phyloP scores from a whole-genome alignment of 1,284 basidiomycete species.

The Austropuccinia psidii region DNA sequence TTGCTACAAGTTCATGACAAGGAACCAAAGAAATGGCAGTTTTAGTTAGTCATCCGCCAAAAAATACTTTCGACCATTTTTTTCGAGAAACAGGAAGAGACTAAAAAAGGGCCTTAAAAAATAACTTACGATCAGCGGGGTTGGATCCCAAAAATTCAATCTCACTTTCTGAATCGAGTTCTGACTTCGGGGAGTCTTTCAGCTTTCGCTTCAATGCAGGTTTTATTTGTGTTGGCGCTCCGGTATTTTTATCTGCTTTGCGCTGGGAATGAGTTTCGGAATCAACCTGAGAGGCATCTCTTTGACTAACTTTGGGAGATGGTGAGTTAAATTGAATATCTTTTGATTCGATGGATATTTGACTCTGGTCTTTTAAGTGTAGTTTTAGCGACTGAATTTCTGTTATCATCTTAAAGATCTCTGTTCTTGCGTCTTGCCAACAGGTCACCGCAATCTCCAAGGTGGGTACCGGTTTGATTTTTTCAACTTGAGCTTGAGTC shows the following conservation, averaged over 20 bases:
- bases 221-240: neutral
- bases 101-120: too few relatives aligned
- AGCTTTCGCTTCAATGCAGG: neutral
- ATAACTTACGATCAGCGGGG: conserved; percentile 31
- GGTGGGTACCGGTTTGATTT: conserved; percentile 34
- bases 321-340: neutral
- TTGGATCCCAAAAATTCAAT: conserved; percentile 8
- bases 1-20: neutral
- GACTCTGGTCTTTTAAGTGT: conserved; percentile 1
- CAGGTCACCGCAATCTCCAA: conserved; percentile 8
- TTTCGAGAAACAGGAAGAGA: too few relatives aligned
- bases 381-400: neutral
- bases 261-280: too few relatives aligned
- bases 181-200: neutral
- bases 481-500: conserved; percentile 30
- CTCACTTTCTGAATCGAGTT: conserved; percentile 8
- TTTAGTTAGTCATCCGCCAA: too few relatives aligned
- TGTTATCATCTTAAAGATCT: conserved; percentile 31
- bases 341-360: too few relatives aligned
- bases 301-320: neutral
- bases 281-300: neutral
- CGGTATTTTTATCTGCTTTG: neutral
- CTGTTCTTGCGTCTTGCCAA: conserved; percentile 29
- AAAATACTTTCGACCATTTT: too few relatives aligned
- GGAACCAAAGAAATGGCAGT: neutral